Conservation (phyloP, 2,329 filamentous ascomycete genomes). For the Colletotrichum brevisporum region DNA sequence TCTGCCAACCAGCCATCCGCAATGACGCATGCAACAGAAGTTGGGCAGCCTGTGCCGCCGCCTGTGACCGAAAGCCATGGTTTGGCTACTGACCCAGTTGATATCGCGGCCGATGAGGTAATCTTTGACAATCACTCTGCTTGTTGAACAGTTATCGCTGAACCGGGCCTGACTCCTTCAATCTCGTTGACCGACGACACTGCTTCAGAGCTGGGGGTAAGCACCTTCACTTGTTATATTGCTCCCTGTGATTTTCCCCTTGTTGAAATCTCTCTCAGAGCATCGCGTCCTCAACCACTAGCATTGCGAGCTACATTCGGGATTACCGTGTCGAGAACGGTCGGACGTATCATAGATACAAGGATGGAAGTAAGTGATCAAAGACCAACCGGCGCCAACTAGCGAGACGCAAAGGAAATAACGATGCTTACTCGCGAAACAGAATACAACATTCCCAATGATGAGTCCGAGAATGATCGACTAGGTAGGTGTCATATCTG, state of each 20-base stretch:
- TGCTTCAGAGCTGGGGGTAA: no score
- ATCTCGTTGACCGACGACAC: no score
- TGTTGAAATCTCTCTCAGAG: neutral
- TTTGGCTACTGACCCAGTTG: neutral
- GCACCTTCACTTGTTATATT: no score
- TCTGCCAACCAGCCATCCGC: neutral
- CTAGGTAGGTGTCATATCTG: constrained; percentile 40
- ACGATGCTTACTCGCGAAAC: neutral
- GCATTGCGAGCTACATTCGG: constrained; percentile 50
- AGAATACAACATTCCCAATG: constrained; percentile 36
- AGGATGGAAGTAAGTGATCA: constrained; percentile 12
- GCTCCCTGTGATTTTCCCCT: no score
- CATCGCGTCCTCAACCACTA: constrained; percentile 31
- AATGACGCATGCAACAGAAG: neutral
- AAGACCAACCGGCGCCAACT: no score
- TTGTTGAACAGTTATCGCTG: neutral
- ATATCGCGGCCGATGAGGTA: neutral
- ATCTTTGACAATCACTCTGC: no score
- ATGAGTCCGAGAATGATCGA: constrained; percentile 21
- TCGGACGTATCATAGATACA: constrained; percentile 23
- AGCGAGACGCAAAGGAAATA: no score
- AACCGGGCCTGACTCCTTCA: neutral
- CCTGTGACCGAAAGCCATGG: neutral
- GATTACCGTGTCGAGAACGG: constrained; percentile 23
- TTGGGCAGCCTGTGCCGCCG: neutral